A percentile compares a stretch with the other conserved stretches of the same genome.
Conservation (phyloP, 2,329 filamentous ascomycete genomes). For the Trichophyton rubrum region DNA sequence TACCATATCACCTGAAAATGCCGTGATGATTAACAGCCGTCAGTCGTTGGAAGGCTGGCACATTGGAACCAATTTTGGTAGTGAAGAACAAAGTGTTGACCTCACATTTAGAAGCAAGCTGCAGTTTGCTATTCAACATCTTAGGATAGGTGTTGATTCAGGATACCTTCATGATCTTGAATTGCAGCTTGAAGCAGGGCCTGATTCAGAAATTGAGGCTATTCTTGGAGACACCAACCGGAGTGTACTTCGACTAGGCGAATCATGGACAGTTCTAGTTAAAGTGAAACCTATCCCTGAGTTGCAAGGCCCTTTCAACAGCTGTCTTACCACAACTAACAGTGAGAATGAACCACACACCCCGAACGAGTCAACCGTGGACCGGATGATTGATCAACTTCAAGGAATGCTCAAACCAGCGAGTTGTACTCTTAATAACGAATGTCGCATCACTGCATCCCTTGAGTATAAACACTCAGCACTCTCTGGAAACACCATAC, state of each 20-base stretch:
- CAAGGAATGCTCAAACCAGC: conserved; percentile 19
- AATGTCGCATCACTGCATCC: conserved; percentile 19
- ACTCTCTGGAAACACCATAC: conserved; percentile 16
- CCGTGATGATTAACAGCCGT: conserved; percentile 14
- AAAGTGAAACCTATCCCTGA: conserved; percentile 14
- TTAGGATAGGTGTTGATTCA: conserved; percentile 20
- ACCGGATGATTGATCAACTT: conserved; percentile 21
- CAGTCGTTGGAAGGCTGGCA: conserved; percentile 20
- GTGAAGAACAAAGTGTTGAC: conserved; percentile 10
- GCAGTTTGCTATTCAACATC: conserved; percentile 17
- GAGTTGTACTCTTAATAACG: conserved; percentile 9
- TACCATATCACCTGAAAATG: conserved; percentile 21
- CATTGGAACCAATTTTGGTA: conserved; percentile 16
- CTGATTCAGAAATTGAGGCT: conserved; percentile 18
- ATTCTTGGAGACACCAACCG: conserved; percentile 14
- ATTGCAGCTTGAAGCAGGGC: conserved; percentile 15
- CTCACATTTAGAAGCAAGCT: conserved; percentile 17
- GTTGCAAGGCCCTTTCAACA: conserved; percentile 1
- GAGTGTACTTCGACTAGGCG: conserved; percentile 20
- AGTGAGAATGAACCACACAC: background rate
- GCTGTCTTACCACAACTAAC: too few species aligned
- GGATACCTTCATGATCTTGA: conserved; percentile 19
- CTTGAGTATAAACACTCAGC: conserved; percentile 25
- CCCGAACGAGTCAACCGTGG: conserved; percentile 9
- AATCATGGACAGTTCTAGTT: conserved; percentile 21